Base-by-base conservation (phyloP, 371 early-diverging fungal genomes). In the Actinomortierella wolfii region DNA sequence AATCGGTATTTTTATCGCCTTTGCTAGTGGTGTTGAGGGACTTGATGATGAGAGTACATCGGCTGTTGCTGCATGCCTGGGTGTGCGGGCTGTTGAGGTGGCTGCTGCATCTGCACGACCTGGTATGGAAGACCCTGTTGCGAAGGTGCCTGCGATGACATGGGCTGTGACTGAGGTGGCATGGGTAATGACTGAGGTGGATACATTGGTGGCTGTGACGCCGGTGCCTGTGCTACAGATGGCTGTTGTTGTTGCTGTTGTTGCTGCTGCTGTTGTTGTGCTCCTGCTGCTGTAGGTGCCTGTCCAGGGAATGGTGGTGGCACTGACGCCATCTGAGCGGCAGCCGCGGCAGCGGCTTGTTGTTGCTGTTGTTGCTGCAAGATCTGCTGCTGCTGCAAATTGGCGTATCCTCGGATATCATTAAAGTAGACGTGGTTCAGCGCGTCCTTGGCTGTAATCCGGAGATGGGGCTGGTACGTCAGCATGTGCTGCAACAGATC, bases 401-500 rank as follows among this genome's bases (percentile, higher is more conserved):
- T 69, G 45, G 70, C 70, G 46, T 69, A 69, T 24, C 70, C 70
- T 11, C 70, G 56, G 48, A 69, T 69, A 26, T 94, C 93, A 46
- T 86, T 83, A 73, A 95, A 95, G 60, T 93, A 95, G 69, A 84
- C 77, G 78, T 93, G 96, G 21, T 77, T 78, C 47, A 97, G 68
- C 8, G 95, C 95, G 55, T 90, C 89, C 64, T 89, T 87, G n/a
- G 96, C 97, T 15, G 88, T 83, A 54, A 96, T 90, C 45, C 97
- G 81, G 68, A 83, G 66, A 18, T 90, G 85, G 40, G 97, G 97
- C 54, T 91, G 90, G 66, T 92, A 95, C 61, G 89, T 90, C 34
- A 97, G 69, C 83, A 96, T 83, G 46, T 89, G 83, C 57, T 74
- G 78, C 47, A 96, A 73, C 45, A 97, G 74, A 59, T 94, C 95